Base-by-base conservation (phyloP, 2,329 filamentous ascomycete species). In the Intubia oerlemansii region DNA sequence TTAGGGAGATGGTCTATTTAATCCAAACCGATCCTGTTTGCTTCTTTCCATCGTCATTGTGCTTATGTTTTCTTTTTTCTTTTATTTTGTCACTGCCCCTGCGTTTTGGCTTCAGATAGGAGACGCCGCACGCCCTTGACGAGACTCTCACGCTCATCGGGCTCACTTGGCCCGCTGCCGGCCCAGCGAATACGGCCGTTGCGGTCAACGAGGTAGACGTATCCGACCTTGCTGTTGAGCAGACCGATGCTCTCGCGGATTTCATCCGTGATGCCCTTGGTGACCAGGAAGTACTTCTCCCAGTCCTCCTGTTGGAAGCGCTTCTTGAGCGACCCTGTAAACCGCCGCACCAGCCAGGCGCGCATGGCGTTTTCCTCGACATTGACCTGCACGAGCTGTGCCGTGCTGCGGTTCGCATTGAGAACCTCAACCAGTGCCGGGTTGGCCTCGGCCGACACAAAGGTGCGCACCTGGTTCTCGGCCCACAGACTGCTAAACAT, bases 101-200 rank as follows among this genome's bases (percentile, higher is more conserved):
- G 24, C 7, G 23, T 31, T 20, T 28, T 33, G 19, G 37, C 33
- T 22, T 39, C 37, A 20, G 27, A 55, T 27, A 79, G 48, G 31
- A 88, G 47, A 38, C 65, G 62, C 41, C 53, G 57, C 24, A 80
- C 44, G 4, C 71, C 69, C 46, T 57, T 76, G 23, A 66, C 64
- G 44, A 90, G 45, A 24, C 68, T 64, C 30, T 71, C 62, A 38
- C 58, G 61, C 54, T 90, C 80, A 12, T 64, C 62, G 0, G 61
- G 61, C 36, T 69, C 59, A 25, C 71, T 67, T 26, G 59, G 47
- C 10, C 73, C 79, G 43, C 82, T 91, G 4, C 79, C 88, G 1
- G 85, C 88, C 88, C 88, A 98, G 32, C 88, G 66, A 40, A 98
- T 90, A 51, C 71, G 77, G 48, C 82, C 92, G 37, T 84, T 61